phyloP scores from a whole-genome alignment of 2,329 filamentous ascomycete species.

The Epichloe baconii region DNA sequence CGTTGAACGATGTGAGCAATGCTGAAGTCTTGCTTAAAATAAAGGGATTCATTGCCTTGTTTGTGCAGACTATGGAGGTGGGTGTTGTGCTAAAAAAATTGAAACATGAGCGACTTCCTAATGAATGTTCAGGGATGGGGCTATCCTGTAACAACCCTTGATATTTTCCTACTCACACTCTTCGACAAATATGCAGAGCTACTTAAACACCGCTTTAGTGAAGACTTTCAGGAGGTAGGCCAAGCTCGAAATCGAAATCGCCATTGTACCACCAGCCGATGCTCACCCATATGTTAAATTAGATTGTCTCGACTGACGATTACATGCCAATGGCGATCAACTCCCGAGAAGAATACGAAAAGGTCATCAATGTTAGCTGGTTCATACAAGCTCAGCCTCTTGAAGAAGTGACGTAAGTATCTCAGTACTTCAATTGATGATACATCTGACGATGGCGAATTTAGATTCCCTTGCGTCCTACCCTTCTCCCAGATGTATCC shows the following conservation, averaged over 20 bases:
- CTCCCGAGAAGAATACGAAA: constrained; percentile 80
- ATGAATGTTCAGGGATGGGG: constrained; percentile 78
- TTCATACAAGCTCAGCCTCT: constrained; percentile 71
- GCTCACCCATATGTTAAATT: constrained; percentile 1
- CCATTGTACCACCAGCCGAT: not conserved
- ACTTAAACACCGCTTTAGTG: constrained; percentile 80
- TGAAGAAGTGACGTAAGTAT: constrained; percentile 58
- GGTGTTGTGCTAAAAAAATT: constrained; percentile 46
- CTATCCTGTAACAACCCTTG: constrained; percentile 70
- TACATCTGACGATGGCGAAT: not conserved
- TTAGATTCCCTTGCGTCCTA: constrained; percentile 81
- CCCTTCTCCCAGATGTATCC: constrained; percentile 99
- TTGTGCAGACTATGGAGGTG: constrained; percentile 97
- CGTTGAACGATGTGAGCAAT: constrained; percentile 67
- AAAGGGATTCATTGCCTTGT: constrained; percentile 82
- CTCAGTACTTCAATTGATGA: not conserved
- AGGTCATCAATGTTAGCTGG: constrained; percentile 93
- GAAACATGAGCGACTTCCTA: constrained; percentile 45
- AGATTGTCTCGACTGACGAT: constrained; percentile 80
- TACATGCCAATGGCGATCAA: constrained; percentile 99
- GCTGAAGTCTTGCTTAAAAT: constrained; percentile 87
- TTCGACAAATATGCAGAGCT: constrained; percentile 92
- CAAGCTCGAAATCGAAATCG: not conserved
- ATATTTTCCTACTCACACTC: constrained; percentile 72
- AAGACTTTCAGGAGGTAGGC: constrained; percentile 80